Base-by-base conservation (phyloP, 2,329 filamentous ascomycete species). In the Tolypocladium capitatum region DNA sequence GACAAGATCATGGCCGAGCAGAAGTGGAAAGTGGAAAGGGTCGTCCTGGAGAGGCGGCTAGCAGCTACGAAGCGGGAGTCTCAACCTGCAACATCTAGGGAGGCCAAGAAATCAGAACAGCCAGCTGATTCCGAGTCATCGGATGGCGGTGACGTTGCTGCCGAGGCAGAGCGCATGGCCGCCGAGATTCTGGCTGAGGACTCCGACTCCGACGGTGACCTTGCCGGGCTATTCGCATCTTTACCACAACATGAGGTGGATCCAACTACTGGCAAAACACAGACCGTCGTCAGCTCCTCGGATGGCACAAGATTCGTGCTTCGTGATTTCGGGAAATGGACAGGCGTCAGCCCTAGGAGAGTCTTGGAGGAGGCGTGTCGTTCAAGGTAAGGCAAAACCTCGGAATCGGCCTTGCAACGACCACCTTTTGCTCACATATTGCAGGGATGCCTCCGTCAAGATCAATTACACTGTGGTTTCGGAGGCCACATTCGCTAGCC, bases 321-420 rank as follows among this genome's bases (percentile, higher is more conserved):
- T 44, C 75, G 86, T 40, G 84, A 96, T 57, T 96, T 97, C 71
- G 89, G 87, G 1, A 88, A 87, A 62, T 82, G 81, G 71, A 77
- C 78, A 14, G 90, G 91, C 8, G 66, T 94, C 30, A 85, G 71
- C 55, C 90, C 91, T 16, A 78, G 80, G 52, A 76, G 84, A 53
- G 74, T 86, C 28, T 68, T 97, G 13, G 89, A 96, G 62, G 90
- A 96, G 63, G 79, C 86, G n/a, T 94, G 90, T 62, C 83, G 84
- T 56, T 79, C 88, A 52, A 83, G 83, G 83, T 84, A 64, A 55
- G 63, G 24, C 14, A n/a, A n/a, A 10, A 10, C 16, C 18, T 36
- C 18, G 9, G 20, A 33, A 10, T 16, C 46, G 1, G 20, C 30
- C 4, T 21, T 30, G 33, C 48, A 33, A 18, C 54, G 18, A 48